Conservation (phyloP, 129 eudicot genomes). For the Pseudognaphalium luteoalbum region DNA sequence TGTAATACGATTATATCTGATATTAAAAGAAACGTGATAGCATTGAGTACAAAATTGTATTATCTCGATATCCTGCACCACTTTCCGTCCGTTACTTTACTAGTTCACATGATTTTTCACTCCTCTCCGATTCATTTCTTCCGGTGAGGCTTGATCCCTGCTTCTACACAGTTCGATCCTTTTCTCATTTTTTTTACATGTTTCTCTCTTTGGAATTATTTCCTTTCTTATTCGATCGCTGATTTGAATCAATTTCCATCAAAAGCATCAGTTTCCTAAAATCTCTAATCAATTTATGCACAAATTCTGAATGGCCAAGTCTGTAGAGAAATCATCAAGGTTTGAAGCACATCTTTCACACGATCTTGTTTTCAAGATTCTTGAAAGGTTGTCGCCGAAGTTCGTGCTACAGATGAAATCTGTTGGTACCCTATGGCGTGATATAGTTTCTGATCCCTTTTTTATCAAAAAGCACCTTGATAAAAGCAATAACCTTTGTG, state of each 20-base stretch:
- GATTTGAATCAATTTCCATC: neutral
- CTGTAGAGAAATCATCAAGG: neutral
- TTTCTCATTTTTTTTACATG: neutral
- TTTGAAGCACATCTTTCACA: neutral
- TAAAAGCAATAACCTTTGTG: neutral
- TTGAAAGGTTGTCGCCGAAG: neutral
- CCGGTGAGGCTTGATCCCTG: neutral
- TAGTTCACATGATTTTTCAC: neutral
- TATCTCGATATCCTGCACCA: neutral
- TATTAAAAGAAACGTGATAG: neutral
- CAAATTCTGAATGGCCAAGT: constrained; percentile 1
- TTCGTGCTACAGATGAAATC: constrained; percentile 8
- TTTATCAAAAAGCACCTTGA: constrained; percentile 23
- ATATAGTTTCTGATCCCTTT: neutral
- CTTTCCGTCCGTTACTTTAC: neutral
- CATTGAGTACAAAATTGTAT: neutral
- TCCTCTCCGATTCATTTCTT: neutral
- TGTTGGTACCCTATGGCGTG: constrained; percentile 18
- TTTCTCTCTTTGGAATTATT: neutral
- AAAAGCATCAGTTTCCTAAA: neutral
- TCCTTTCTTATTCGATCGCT: neutral
- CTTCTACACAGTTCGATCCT: neutral
- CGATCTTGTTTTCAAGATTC: constrained; percentile 21
- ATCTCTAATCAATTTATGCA: neutral
- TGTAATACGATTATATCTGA: neutral